phyloP scores from a whole-genome alignment of 169 alveolate genomes.

The Eimeria necatrix region DNA sequence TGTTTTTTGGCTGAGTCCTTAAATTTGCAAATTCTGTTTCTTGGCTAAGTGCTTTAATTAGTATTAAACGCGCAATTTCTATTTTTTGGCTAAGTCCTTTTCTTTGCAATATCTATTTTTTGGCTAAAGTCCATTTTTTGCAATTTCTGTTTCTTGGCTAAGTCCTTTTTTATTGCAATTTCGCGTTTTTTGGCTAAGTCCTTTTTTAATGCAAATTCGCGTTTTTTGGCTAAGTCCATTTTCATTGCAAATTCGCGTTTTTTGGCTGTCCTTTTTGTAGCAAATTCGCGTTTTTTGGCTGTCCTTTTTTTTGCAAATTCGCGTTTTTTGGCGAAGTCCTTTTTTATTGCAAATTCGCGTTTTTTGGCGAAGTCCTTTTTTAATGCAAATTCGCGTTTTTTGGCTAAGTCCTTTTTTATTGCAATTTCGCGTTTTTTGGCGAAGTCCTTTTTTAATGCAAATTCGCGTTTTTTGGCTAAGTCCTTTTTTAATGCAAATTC shows the following conservation, averaged over 20 bases:
- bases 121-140: neutral
- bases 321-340: neutral
- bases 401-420: neutral
- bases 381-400: neutral
- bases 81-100: slow-evolving; percentile 92
- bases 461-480: no score
- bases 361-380: neutral
- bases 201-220: slow-evolving; percentile 85
- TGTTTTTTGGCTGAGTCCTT: neutral
- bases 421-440: slow-evolving; percentile 90
- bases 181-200: neutral
- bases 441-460: slow-evolving; percentile 95
- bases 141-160: neutral
- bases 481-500: no score
- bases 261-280: no score
- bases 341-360: neutral
- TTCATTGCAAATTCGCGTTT: no score
- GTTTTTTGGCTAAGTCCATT: no score
- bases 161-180: neutral
- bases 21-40: neutral
- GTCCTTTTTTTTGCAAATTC: no score
- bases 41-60: neutral
- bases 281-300: no score
- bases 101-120: slow-evolving; percentile 94
- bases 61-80: slow-evolving; percentile 81